Conservation (phyloP, 768 basidiomycete species). For the Lyophyllum decastes region DNA sequence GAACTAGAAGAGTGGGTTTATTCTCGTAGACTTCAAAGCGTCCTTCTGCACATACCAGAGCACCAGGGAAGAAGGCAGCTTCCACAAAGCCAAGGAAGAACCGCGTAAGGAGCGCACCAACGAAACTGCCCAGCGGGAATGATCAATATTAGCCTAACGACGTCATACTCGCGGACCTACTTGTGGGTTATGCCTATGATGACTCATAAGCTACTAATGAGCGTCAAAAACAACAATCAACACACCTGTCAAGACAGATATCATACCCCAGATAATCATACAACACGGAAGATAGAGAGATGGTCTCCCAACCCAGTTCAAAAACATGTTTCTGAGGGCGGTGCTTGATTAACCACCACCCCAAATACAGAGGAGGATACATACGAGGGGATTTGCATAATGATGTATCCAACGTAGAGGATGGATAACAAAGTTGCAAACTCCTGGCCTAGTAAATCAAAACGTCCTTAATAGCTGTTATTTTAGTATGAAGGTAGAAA, state of each 20-base stretch:
- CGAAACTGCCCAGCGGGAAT: constrained; percentile 43
- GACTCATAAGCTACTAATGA: neutral
- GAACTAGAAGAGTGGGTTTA: constrained; percentile 31
- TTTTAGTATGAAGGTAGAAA: too few species aligned
- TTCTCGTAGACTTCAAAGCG: neutral
- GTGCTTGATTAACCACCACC: neutral
- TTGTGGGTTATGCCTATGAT: constrained; percentile 15
- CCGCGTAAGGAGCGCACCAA: constrained; percentile 63
- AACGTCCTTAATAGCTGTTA: neutral
- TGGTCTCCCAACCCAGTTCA: constrained; percentile 62
- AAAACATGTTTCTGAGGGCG: constrained; percentile 60
- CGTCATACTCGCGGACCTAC: constrained; percentile 6
- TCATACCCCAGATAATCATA: constrained; percentile 68
- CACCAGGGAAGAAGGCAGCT: constrained; percentile 72
- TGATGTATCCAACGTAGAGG: constrained; percentile 66
- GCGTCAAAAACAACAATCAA: neutral
- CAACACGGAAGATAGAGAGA: constrained; percentile 64
- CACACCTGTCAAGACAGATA: constrained; percentile 51
- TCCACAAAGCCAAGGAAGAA: constrained; percentile 81
- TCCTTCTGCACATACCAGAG: constrained; percentile 36
- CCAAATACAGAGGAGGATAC: constrained; percentile 17
- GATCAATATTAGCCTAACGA: neutral
- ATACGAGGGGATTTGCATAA: constrained; percentile 76
- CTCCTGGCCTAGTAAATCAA: constrained; percentile 41
- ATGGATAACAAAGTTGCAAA: constrained; percentile 63